These are phyloP conservation scores for Chenopodium berlandieri DNA, from an alignment of 148 eudicot species.

Conservation along the genomic window DNA sequence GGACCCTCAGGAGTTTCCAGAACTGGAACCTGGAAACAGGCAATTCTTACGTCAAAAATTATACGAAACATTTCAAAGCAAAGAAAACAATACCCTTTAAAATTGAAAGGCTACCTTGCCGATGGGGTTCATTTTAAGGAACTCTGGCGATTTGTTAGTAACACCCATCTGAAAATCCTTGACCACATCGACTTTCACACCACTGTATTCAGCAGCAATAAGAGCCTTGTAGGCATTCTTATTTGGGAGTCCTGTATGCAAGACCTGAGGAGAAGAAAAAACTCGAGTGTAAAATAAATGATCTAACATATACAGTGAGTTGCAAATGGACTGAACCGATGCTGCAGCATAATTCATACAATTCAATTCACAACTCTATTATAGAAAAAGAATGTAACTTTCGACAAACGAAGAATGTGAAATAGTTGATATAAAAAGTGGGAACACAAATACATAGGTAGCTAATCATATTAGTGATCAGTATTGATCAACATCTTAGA, in stretches of 20 bases:
- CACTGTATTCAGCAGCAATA: conserved; percentile 63
- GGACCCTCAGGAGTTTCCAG: conserved; percentile 66
- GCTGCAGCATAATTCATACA: neutral
- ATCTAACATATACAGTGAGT: neutral
- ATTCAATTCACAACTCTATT: neutral
- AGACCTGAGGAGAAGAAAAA: conserved; percentile 34
- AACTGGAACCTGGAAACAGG: conserved; percentile 49
- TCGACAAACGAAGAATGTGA: neutral
- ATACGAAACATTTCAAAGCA: neutral
- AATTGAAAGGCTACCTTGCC: conserved; percentile 50
- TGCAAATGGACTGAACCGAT: neutral
- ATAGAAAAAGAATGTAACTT: neutral
- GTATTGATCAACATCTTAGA: too few relatives aligned
- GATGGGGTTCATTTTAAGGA: conserved; percentile 70
- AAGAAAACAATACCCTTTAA: neutral
- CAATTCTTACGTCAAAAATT: neutral
- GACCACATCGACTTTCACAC: conserved; percentile 50
- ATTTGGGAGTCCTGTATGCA: conserved; percentile 50
- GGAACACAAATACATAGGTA: too few relatives aligned
- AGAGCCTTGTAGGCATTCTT: conserved; percentile 73
- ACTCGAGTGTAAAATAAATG: neutral
- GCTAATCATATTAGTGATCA: too few relatives aligned
- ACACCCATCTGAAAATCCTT: conserved; percentile 66
- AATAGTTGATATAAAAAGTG: neutral
- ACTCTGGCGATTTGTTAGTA: conserved; percentile 66